A percentile compares a stretch with the other conserved stretches of the same genome.
Conservation (phyloP, 1,139 yeast genomes). For the Geotrichum siamense region DNA sequence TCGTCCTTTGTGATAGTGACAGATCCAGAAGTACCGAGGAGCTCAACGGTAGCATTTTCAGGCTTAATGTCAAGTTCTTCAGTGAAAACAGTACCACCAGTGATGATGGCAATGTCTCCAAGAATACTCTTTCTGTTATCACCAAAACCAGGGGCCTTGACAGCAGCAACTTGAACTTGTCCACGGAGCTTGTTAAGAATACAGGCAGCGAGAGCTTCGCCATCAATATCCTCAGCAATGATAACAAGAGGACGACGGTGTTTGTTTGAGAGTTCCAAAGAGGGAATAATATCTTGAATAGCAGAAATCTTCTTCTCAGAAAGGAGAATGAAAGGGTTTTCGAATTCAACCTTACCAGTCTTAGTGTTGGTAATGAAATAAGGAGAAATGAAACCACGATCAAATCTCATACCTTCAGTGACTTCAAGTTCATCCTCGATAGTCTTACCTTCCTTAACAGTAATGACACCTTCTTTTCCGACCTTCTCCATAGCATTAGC, state of each 20-base stretch:
- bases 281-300: conserved; percentile 87
- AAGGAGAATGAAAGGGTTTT: conserved; percentile 82
- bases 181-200: conserved; percentile 97
- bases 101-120: conserved; percentile 93
- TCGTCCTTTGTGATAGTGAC: conserved; percentile 95
- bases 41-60: conserved; percentile 87
- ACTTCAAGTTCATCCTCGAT: conserved; percentile 95
- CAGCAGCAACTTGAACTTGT: conserved; percentile 97
- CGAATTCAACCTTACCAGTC: conserved; percentile 95
- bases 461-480: conserved; percentile 98
- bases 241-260: conserved; percentile 91
- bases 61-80: conserved; percentile 98
- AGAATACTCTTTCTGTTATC: conserved; percentile 97
- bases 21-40: conserved; percentile 89
- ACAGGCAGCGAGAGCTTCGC: conserved; percentile 99
- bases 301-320: conserved; percentile 94
- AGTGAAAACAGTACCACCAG: conserved; percentile 98
- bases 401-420: conserved; percentile 99
- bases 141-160: conserved; percentile 99
- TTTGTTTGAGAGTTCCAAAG: conserved; percentile 91
- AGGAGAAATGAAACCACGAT: conserved; percentile 97
- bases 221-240: conserved; percentile 95
- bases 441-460: conserved; percentile 96
- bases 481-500: conserved; percentile 99
- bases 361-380: conserved; percentile 96